Percentiles rank a stretch among this genome's conserved stretches.
phyloP scores from a whole-genome alignment of 495 filamentous ascomycete species.

The Coniosporium apollinis region DNA sequence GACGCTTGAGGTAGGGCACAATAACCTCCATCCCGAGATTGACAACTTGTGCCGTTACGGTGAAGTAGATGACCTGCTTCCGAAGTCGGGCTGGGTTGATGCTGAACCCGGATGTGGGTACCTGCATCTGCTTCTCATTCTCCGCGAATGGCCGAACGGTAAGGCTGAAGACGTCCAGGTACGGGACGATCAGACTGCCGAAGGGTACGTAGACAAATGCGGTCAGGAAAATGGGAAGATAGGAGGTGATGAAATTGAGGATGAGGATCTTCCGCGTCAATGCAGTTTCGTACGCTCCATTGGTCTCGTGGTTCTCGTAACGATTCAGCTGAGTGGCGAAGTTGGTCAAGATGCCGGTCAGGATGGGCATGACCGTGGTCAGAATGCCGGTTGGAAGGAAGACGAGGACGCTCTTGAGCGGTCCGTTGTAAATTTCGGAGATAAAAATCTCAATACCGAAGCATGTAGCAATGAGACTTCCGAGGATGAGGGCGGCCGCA shows the following conservation, averaged over 20 bases:
- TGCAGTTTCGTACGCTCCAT: slow-evolving; percentile 58
- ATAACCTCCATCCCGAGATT: slow-evolving; percentile 74
- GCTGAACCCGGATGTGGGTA: slow-evolving; percentile 46
- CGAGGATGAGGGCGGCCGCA: slow-evolving; percentile 48
- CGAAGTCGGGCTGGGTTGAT: slow-evolving; percentile 73
- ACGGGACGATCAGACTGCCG: slow-evolving; percentile 68
- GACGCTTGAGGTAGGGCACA: slow-evolving; percentile 69
- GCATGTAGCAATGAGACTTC: slow-evolving; percentile 66
- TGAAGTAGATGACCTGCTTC: slow-evolving; percentile 94
- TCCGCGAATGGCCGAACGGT: slow-evolving; percentile 60
- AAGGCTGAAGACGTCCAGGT: slow-evolving; percentile 71
- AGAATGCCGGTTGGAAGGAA: slow-evolving; percentile 81
- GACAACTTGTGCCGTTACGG: slow-evolving; percentile 87
- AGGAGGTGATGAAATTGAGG: slow-evolving; percentile 94
- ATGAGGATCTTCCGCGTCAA: slow-evolving; percentile 86
- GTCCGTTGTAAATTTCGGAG: slow-evolving; percentile 82
- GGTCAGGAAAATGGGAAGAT: slow-evolving; percentile 79
- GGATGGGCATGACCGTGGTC: slow-evolving; percentile 61
- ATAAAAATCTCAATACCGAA: slow-evolving; percentile 96
- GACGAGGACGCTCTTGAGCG: slow-evolving; percentile 68
- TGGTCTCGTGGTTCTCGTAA: slow-evolving; percentile 83
- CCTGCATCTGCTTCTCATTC: slow-evolving; percentile 46
- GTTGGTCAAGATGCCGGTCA: slow-evolving; percentile 56
- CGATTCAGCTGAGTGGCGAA: slow-evolving; percentile 69
- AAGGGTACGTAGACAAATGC: slow-evolving; percentile 97